Evolutionary conservation across 148 eudicot species (phyloP), one percentile per base, ranked within the genome.

Genomic region (Mesembryanthemum crystallinum): DNA sequence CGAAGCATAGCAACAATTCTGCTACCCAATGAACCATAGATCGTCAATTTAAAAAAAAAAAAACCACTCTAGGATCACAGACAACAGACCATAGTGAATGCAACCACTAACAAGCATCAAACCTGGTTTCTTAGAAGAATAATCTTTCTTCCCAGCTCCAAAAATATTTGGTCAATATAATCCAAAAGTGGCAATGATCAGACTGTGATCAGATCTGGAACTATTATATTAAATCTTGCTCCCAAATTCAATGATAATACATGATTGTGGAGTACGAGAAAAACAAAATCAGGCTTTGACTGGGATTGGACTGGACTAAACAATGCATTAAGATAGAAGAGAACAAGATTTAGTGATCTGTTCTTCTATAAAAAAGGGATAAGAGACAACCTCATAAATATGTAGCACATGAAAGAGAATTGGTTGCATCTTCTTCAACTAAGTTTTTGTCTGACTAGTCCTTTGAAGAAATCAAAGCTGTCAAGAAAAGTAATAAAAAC

Each of bases 401-500:
- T 21, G 18, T 52, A 51, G 79, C 67, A 69, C 79, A 76, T 76
- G 79, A 54, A 54, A 54, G 37, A 59, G 67, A 43, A 60, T n/a
- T 47, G 49, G 68, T 27, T 49, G 74, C 24, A 27, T 11, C 45
- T 35, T 67, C 83, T 79, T 88, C 77, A 91, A 43, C 77, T 72
- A 78, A 91, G 69, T 78, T 91, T 93, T 67, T 91, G 90, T 83
- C 86, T 89, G 78, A 91, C 84, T 51, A 91, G 87, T 75, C 98
- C 94, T 86, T 91, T 91, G 83, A 93, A 89, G 91, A 91, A 91
- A 86, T 93, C 98, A 51, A 93, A 92, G 85, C 97, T 93, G 97
- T 62, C 77, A 73, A 80, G 81, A 76, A 82, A 67, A 65, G 29
- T 21, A 52, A 49, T 17, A n/a, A 73, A 74, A 68, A 5, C 43